These are phyloP conservation scores for Flaveria trinervia DNA, from an alignment of 129 eudicot genomes.

Conservation along the genomic window DNA sequence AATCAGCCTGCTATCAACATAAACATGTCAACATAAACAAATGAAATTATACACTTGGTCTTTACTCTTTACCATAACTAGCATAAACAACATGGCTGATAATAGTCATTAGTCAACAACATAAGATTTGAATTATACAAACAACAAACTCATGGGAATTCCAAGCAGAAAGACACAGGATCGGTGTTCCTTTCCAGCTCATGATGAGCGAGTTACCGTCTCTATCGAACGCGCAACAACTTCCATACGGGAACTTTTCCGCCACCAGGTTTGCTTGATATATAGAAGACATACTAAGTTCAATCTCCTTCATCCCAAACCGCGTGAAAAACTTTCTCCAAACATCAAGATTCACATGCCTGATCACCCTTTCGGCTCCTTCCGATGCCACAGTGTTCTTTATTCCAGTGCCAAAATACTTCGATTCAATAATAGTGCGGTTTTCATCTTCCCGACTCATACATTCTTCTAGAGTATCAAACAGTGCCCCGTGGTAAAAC, in stretches of 20 bases:
- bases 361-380: conserved; percentile 50
- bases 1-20: not conserved
- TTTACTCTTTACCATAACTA: not conserved
- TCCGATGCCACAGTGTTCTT: conserved; percentile 43
- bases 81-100: not conserved
- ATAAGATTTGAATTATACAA: not conserved
- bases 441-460: conserved; percentile 33
- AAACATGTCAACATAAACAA: not conserved
- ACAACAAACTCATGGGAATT: conserved; percentile 31
- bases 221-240: conserved; percentile 49
- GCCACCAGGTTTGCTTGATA: conserved; percentile 46
- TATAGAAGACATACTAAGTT: conserved; percentile 44
- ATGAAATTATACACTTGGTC: not conserved
- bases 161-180: conserved; percentile 53
- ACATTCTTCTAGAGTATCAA: conserved; percentile 52
- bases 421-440: conserved; percentile 31
- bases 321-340: conserved; percentile 57
- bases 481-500: conserved; percentile 46
- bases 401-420: conserved; percentile 31
- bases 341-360: conserved; percentile 47
- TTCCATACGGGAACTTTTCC: conserved; percentile 32
- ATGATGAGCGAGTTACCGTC: conserved; percentile 43
- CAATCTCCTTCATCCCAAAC: conserved; percentile 50
- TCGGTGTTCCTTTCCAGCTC: conserved; percentile 72
- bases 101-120: too few species aligned